Base-by-base conservation (phyloP, 805 yeast species). In the Tetrapisispora iriomotensis region DNA sequence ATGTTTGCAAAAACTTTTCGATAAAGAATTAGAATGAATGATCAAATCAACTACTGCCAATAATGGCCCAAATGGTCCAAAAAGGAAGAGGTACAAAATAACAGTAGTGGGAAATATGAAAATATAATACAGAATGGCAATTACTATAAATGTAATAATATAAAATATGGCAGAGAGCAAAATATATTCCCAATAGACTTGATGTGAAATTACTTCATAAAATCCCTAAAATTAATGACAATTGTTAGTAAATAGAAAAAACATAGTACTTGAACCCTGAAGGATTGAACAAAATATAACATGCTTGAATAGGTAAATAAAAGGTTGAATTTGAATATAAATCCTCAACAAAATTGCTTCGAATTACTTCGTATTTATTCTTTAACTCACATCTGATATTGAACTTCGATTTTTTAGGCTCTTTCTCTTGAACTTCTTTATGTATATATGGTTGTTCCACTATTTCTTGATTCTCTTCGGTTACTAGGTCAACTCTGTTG, bases 11-110 rank as follows among this genome's bases (percentile, higher is more conserved):
- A 57, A 40, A 8, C 49, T 28, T 14, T 49, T 40, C 1, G 64
- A 48, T 6, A 58, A 28, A 4, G 56, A 46, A 41, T 53, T 56
- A 1, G 60, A 48, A 28, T 55, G 53, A 14, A 59, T 21, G 4
- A 59, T 9, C 54, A 61, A 56, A 37, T 61, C 62, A 6, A 57
- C 37, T 27, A 54, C 55, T 12, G 52, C 59, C 20, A 58, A 37
- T 2, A 54, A 28, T 12, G 55, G 34, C 8, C 66, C 64, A 32
- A 59, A 28, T 6, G 64, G 62, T 1, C 66, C 65, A 26, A 59
- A 37, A 6, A 56, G 30, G 9, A 58, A 15, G 6, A 52, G 32
- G 2, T 53, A 46, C 51, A 53, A 52, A 5, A 50, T 39, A n/a
- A 50, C 32, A 9, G 54, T 33, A 3, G 53, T 32, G 2, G 66